Evolutionary conservation across 805 yeast genomes (phyloP), one percentile per base, ranked within the genome.

Genomic region (Schwanniomyces polymorphus): DNA sequence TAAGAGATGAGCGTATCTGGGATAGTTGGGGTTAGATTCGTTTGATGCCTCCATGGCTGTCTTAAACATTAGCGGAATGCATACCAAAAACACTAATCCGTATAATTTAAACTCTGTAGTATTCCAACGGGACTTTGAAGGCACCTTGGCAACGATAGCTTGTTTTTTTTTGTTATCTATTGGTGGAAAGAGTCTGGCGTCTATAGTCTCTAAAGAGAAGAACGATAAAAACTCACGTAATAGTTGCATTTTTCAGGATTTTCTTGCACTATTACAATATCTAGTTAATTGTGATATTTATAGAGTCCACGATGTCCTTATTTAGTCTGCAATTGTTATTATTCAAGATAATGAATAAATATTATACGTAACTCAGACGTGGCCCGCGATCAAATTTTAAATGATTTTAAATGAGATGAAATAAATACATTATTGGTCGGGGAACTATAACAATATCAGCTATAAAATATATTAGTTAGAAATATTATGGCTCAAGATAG

Each of bases 1-100:
- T 43, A 92, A 71, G 33, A 85, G 68, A 42, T 80, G 77, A 53
- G 78, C 78, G 59, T 79, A 90, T 42, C 72, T 71, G 16, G 78
- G 75, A 60, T 85, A 92, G 60, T 90, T 90, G 9, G 86, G 84
- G 57, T 88, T 89, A 2, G 82, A 70, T 53, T 84, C 85, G 57
- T 82, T 83, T 28, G 91, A 85, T 7, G 95, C 92, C 31, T 81
- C 85, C 79, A 87, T 79, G 1, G 94, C 96, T 0, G 94, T 83
- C 55, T 80, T 80, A 59, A 84, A 76, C 92, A 94, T 85, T 60
- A 85, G 62, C 5, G 98, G 98, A 3, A 92, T 89, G 3, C 81
- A 86, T 4, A 88, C 57, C 1, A 76, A 67, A 63, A 90, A 88
- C 4, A 80, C 79, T 16, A 81, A 51, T 42, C 78, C 68, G 60